Conservation (phyloP, 306 rosid species). For the Fragaria vesca region DNA sequence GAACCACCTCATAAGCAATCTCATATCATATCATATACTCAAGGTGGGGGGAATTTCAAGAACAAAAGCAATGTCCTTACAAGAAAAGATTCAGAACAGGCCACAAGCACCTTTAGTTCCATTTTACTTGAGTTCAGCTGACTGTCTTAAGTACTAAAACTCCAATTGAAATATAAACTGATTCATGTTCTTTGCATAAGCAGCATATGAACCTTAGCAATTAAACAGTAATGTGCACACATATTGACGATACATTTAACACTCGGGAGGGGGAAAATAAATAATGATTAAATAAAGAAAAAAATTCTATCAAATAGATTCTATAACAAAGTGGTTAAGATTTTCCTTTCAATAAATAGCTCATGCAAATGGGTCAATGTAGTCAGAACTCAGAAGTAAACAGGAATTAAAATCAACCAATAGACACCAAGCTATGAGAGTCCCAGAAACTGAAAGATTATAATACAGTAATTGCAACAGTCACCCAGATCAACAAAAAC, state of each 20-base stretch:
- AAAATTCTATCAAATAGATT: neutral
- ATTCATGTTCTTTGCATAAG: neutral
- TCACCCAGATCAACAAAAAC: constrained; percentile 11
- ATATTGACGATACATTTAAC: neutral
- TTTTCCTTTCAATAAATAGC: neutral
- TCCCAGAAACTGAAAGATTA: neutral
- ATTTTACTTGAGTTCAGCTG: neutral
- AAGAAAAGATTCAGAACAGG: neutral
- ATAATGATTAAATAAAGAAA: neutral
- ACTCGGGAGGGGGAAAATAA: neutral
- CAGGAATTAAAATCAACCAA: neutral
- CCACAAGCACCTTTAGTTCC: neutral
- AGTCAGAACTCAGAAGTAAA: neutral
- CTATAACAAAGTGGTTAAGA: neutral
- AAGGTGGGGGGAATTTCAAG: neutral
- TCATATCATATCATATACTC: neutral
- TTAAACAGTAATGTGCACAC: neutral
- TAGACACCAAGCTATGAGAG: neutral
- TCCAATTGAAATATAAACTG: neutral
- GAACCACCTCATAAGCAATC: neutral
- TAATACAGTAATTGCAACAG: constrained; percentile 1
- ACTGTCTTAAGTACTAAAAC: neutral
- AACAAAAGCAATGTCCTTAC: neutral
- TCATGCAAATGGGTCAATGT: neutral
- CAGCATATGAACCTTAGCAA: neutral